phyloP scores from a whole-genome alignment of 1,139 yeast species.

The Taphrina deformans region DNA sequence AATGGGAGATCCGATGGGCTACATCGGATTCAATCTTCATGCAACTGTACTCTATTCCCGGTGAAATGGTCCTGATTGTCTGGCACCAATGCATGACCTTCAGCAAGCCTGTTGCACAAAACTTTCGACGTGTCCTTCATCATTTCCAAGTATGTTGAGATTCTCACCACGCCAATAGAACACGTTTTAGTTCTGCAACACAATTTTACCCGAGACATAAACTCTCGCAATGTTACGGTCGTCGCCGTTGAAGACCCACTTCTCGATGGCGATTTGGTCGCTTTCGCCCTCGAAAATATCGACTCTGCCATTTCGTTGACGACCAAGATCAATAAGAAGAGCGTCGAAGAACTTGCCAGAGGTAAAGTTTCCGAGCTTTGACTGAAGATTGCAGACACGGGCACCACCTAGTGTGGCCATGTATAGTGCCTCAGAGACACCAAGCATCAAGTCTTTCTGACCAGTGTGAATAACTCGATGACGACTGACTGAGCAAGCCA shows the following conservation, averaged over 20 bases:
- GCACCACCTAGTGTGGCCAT: conserved; percentile 94
- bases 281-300: conserved; percentile 65
- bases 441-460: conserved; percentile 53
- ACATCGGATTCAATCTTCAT: background rate
- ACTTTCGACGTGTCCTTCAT: background rate
- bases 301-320: conserved; percentile 45
- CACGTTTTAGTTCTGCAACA: conserved; percentile 41
- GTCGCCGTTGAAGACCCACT: conserved; percentile 95
- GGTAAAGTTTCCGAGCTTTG: conserved; percentile 66
- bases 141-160: background rate
- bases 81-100: background rate
- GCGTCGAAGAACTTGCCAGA: conserved; percentile 81
- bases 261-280: conserved; percentile 63
- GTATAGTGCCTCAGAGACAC: conserved; percentile 69
- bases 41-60: conserved; percentile 2
- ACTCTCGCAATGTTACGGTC: conserved; percentile 80
- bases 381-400: conserved; percentile 61
- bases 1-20: background rate
- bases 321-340: conserved; percentile 73
- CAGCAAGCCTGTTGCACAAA: background rate
- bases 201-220: conserved; percentile 76
- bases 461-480: conserved; percentile 68
- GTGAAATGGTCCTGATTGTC: background rate
- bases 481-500: conserved; percentile 79
- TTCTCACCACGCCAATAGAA: background rate